Evolutionary conservation across 2,329 filamentous ascomycete genomes (phyloP).

Genomic region (Trichoderma sp.): DNA sequence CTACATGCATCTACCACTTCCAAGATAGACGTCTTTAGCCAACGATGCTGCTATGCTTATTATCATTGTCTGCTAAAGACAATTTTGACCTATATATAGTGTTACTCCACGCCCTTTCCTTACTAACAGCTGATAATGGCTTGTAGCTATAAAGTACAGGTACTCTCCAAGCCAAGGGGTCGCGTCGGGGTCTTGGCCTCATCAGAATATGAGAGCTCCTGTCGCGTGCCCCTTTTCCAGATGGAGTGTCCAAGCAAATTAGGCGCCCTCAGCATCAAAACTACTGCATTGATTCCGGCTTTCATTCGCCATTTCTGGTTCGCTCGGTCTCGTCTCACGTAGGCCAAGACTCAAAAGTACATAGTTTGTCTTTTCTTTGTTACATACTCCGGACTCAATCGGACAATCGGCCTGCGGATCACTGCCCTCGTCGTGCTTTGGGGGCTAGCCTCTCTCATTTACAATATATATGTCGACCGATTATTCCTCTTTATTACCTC

Average conservation of each 20-base stretch:
- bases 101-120: background rate
- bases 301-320: background rate
- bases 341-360: background rate
- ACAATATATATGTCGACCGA: background rate
- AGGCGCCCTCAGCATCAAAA: background rate
- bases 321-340: background rate
- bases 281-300: background rate
- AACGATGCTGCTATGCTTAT: background rate
- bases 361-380: background rate
- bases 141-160: background rate
- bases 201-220: background rate
- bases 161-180: background rate
- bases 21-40: no score
- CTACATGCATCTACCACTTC: no score
- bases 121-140: background rate
- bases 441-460: background rate
- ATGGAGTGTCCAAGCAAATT: background rate
- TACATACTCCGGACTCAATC: background rate
- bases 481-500: background rate
- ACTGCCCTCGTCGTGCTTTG: background rate
- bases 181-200: background rate
- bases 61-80: background rate
- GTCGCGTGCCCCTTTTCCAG: constrained; percentile 20
- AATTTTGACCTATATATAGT: background rate
- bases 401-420: background rate